Conservation (phyloP, 1,284 basidiomycete species). For the Leccinum pachyderme region DNA sequence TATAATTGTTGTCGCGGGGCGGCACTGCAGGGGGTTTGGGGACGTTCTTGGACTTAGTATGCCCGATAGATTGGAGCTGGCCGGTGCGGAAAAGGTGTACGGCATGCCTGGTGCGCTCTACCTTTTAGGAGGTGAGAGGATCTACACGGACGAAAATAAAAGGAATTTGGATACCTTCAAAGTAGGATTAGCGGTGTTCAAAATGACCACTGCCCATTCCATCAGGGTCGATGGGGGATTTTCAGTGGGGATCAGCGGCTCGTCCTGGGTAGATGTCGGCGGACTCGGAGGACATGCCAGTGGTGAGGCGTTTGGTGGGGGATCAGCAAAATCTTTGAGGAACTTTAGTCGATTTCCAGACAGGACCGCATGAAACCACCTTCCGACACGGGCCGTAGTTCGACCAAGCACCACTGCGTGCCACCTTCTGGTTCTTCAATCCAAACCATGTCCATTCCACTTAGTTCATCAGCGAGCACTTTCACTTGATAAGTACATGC, state of each 20-base stretch:
- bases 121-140: not conserved
- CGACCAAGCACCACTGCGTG: not conserved
- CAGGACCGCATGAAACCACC: not conserved
- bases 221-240: not conserved
- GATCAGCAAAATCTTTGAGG: not conserved
- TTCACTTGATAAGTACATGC: conserved; percentile 78
- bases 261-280: not conserved
- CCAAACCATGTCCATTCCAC: conserved; percentile 55
- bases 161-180: not conserved
- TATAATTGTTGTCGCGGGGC: not conserved
- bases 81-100: not conserved
- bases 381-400: conserved; percentile 3
- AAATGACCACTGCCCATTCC: conserved; percentile 1
- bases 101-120: not conserved
- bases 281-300: not conserved
- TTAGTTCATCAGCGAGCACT: conserved; percentile 40
- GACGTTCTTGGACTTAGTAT: not conserved
- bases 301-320: not conserved
- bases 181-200: not conserved
- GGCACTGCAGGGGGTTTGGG: not conserved
- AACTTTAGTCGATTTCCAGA: not conserved
- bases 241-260: not conserved
- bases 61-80: not conserved
- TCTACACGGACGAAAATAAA: not conserved
- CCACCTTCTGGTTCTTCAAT: conserved; percentile 44